Evolutionary conservation across 306 rosid genomes (phyloP).

Genomic region (Pachyrhizus erosus): DNA sequence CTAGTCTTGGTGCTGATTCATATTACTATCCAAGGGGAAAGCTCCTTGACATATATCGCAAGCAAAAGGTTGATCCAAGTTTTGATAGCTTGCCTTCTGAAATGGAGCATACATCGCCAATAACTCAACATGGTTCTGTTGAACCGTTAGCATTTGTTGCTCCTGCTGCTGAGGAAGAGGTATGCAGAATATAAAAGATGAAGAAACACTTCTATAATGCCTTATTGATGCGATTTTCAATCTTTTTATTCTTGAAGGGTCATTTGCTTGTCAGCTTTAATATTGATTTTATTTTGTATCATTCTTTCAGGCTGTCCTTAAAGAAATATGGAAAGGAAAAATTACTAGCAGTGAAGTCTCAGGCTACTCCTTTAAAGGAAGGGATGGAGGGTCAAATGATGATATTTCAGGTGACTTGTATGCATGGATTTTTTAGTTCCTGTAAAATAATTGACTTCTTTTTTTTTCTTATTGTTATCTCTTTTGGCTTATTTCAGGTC

Average conservation of each 20-base stretch:
- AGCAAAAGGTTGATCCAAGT: constrained; percentile 51
- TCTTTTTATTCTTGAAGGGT: constrained; percentile 12
- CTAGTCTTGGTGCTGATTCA: constrained; percentile 44
- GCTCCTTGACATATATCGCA: constrained; percentile 78
- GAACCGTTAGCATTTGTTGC: constrained; percentile 74
- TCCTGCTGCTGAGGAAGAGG: constrained; percentile 76
- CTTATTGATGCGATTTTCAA: constrained; percentile 1
- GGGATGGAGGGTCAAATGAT: constrained; percentile 51
- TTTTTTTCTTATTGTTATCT: constrained; percentile 22
- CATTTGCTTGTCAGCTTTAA: neutral
- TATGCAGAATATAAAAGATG: constrained; percentile 39
- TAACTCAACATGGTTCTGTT: constrained; percentile 51
- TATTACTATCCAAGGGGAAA: constrained; percentile 76
- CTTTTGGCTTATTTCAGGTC: constrained; percentile 39
- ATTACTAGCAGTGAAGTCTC: constrained; percentile 60
- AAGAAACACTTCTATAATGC: neutral
- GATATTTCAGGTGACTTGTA: constrained; percentile 48
- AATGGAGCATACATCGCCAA: constrained; percentile 54
- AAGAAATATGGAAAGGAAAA: constrained; percentile 68
- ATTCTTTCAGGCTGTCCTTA: constrained; percentile 59
- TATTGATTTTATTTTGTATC: constrained; percentile 22
- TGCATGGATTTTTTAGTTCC: constrained; percentile 8
- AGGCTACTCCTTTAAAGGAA: constrained; percentile 45
- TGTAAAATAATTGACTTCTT: neutral
- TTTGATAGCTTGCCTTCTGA: constrained; percentile 54